These are phyloP conservation scores for Trypanosoma melophagium DNA, from an alignment of 208 protist species.

Conservation along the genomic window DNA sequence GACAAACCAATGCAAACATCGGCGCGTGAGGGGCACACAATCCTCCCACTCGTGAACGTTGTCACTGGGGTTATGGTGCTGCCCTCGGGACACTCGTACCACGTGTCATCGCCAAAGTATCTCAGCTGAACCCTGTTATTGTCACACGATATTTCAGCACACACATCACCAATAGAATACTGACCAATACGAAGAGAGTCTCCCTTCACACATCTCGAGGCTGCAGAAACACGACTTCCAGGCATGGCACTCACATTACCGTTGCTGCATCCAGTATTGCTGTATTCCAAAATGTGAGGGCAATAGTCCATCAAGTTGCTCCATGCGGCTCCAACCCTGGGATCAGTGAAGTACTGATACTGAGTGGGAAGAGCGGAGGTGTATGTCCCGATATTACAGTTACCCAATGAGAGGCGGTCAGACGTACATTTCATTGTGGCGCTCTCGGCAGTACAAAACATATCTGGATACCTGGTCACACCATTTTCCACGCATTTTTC, in stretches of 20 bases:
- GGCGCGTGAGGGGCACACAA: constrained; percentile 13
- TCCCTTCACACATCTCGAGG: constrained; percentile 9
- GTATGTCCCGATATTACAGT: constrained; percentile 17
- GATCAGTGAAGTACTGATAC: constrained; percentile 41
- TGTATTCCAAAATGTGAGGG: constrained; percentile 26
- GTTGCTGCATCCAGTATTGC: constrained; percentile 14
- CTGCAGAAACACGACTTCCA: not conserved
- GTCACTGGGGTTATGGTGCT: not conserved
- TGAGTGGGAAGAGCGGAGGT: constrained; percentile 1
- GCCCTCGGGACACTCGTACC: constrained; percentile 12
- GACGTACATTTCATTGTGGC: constrained; percentile 23
- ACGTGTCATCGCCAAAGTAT: constrained; percentile 3
- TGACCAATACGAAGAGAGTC: not conserved
- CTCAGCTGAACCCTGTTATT: not conserved
- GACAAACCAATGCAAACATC: constrained; percentile 11
- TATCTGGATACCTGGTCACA: constrained; percentile 30
- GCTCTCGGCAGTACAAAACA: constrained; percentile 37
- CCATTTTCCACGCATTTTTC: constrained; percentile 38
- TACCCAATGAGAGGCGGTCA: constrained; percentile 23
- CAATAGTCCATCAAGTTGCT: constrained; percentile 43
- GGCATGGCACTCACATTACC: constrained; percentile 7
- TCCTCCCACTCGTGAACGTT: constrained; percentile 1
- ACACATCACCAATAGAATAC: constrained; percentile 10
- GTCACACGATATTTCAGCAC: constrained; percentile 5
- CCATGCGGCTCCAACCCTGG: constrained; percentile 10